Conservation (phyloP, 1,284 basidiomycete genomes). For the Papiliotrema laurentii region DNA sequence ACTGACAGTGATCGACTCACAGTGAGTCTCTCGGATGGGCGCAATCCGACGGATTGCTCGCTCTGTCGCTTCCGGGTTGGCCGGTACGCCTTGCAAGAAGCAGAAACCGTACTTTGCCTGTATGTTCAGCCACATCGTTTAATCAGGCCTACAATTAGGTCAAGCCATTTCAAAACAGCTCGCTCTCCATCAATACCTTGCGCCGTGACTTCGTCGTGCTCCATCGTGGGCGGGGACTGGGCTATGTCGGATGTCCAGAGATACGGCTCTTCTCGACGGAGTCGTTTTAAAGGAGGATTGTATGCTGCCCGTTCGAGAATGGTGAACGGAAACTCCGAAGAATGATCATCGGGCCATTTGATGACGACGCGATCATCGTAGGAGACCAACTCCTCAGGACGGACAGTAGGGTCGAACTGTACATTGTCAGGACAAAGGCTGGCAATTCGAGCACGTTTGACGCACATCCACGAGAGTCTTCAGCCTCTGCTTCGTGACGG, state of each 20-base stretch:
- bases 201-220: constrained; percentile 69
- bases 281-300: constrained; percentile 23
- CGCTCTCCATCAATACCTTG: constrained; percentile 51
- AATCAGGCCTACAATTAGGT: constrained; percentile 63
- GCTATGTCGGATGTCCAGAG: constrained; percentile 78
- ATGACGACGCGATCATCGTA: neutral
- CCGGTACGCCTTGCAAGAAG: constrained; percentile 76
- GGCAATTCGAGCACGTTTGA: too few species aligned
- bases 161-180: constrained; percentile 75
- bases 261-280: constrained; percentile 50
- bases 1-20: constrained; percentile 50
- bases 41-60: constrained; percentile 69
- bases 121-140: neutral
- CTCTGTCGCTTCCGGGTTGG: constrained; percentile 79
- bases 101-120: constrained; percentile 85
- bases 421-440: too few species aligned
- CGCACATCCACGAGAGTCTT: constrained; percentile 75
- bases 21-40: constrained; percentile 91
- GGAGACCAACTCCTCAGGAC: too few species aligned
- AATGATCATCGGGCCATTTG: constrained; percentile 54
- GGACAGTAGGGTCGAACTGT: too few species aligned
- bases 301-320: constrained; percentile 32
- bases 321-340: constrained; percentile 68
- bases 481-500: constrained; percentile 82
- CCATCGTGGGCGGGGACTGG: constrained; percentile 68